Base-by-base conservation (phyloP, 1,139 yeast species). In the Yamadazyma membranifaciens region DNA sequence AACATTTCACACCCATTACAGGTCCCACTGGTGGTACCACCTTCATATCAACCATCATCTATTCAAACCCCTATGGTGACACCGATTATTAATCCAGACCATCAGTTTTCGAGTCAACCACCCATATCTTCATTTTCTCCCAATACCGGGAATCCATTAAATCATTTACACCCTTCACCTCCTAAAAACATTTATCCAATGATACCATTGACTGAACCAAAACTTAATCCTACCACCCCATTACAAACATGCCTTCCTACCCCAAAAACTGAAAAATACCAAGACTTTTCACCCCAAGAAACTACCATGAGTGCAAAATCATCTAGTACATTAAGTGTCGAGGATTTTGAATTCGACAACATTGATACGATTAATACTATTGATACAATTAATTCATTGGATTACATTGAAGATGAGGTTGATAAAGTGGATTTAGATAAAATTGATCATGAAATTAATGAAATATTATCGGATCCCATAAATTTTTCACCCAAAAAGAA, bases 401-500 rank as follows among this genome's bases (percentile, higher is more conserved):
- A 20, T 7, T 20, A 5, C 5, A 20, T 20, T 20, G 24, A n/a
- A n/a, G n/a, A 20, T 20, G 24, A 20, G 5, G 24, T 20, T 20
- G 24, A 20, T 20, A 20, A 20, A 13, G 31, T 13, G 4, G 31
- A 29, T 29, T 13, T 9, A 12, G 16, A 34, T 10, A 22, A 16
- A 9, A 26, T 34, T 15, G 15, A 22, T 25, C 14, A 25, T n/a
- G 30, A 24, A 16, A 34, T 45, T 22, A 34, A 45, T 12, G 42
- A 46, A 17, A 47, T 45, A 26, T 13, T 42, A 17, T 39, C 39
- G 6, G 43, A 42, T 32, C 37, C 40, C 6, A 37, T 33, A 9
- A 25, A 37, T 10, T 38, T 36, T 15, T 12, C 26, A 25, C 26
- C 35, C 20, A 33, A 36, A 37, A 25, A 33, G 26, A 15, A 16